Evolutionary conservation across 495 filamentous ascomycete species (phyloP).

Genomic region (Penicillium cosmopolitanum): DNA sequence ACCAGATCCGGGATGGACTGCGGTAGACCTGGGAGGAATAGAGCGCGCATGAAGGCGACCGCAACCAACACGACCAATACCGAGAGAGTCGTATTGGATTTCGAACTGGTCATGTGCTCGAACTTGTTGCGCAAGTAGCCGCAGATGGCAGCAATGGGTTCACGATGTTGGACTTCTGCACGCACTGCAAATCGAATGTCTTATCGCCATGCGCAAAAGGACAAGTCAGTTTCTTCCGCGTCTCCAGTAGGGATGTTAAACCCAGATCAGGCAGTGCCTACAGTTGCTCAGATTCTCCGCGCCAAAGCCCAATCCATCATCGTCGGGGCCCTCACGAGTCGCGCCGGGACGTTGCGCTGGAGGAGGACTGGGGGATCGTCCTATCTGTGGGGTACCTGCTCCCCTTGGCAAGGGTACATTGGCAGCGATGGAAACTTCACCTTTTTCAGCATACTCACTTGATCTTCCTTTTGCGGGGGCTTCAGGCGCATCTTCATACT

Average conservation of each 20-base stretch:
- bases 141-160: conserved; percentile 78
- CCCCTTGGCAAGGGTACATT: conserved; percentile 58
- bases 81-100: conserved; percentile 68
- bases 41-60: conserved; percentile 60
- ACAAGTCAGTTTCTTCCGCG: conserved; percentile 40
- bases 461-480: conserved; percentile 26
- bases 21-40: conserved; percentile 67
- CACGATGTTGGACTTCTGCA: conserved; percentile 85
- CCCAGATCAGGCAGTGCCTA: conserved; percentile 42
- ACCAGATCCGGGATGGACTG: conserved; percentile 83
- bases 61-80: conserved; percentile 60
- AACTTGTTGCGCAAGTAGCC: conserved; percentile 61
- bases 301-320: conserved; percentile 38
- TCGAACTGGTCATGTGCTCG: conserved; percentile 56
- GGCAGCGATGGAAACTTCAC: conserved; percentile 59
- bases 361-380: conserved; percentile 54
- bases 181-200: conserved; percentile 85
- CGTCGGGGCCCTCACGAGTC: conserved; percentile 30
- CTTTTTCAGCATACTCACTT: conserved; percentile 39
- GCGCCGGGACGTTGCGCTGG: conserved; percentile 30
- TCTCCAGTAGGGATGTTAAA: conserved; percentile 8
- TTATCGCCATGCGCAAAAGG: conserved; percentile 40
- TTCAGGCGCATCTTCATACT: conserved; percentile 59
- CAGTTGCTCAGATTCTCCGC: conserved; percentile 58
- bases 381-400: conserved; percentile 56